A percentile compares a stretch with the other conserved stretches of the same genome.
phyloP scores from a whole-genome alignment of 2,329 filamentous ascomycete species.

The Tolypocladium tundrense region DNA sequence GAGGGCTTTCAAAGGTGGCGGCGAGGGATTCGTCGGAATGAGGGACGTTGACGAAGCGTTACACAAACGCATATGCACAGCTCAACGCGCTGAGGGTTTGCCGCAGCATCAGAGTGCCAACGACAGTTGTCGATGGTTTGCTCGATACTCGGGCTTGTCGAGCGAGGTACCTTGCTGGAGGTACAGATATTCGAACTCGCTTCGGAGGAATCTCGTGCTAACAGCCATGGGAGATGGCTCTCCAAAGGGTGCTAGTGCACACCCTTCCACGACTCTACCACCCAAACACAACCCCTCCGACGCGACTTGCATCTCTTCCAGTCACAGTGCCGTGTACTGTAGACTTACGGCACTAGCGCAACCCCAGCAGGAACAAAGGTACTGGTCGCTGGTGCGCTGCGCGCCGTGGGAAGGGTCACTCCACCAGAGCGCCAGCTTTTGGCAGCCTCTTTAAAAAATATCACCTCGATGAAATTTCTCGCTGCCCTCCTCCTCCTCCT shows the following conservation, averaged over 20 bases:
- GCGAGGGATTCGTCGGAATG: neutral
- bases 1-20: neutral
- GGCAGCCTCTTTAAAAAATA: conserved; percentile 20
- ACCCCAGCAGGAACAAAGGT: neutral
- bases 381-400: neutral
- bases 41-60: neutral
- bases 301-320: neutral
- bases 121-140: neutral
- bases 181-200: neutral
- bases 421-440: conserved; percentile 5
- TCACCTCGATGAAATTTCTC: conserved; percentile 26
- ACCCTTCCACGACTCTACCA: neutral
- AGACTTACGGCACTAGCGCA: neutral
- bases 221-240: neutral
- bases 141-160: neutral
- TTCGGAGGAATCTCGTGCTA: neutral
- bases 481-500: conserved; percentile 24
- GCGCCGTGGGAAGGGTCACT: conserved; percentile 7
- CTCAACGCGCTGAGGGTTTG: neutral
- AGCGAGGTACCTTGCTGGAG: neutral
- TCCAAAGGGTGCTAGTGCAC: neutral
- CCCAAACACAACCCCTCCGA: neutral
- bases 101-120: neutral
- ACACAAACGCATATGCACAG: neutral
- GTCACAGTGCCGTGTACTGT: neutral